These are phyloP conservation scores for Acidiella bohemica DNA, from an alignment of 495 filamentous ascomycete genomes.

Conservation along the genomic window DNA sequence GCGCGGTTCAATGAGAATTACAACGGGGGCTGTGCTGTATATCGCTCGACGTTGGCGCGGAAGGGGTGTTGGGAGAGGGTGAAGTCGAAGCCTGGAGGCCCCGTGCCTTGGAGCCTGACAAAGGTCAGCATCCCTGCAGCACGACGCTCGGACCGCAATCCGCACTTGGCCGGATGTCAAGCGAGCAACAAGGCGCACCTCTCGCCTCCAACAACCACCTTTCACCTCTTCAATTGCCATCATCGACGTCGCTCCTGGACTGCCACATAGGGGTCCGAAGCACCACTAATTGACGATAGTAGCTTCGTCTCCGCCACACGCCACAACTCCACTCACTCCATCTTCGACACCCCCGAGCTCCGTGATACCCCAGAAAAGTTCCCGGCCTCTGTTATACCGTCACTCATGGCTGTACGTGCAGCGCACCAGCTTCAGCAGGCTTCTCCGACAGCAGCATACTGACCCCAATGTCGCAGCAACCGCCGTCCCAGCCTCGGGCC, in stretches of 20 bases:
- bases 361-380: slow-evolving; percentile 5
- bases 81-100: no score
- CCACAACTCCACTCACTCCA: background rate
- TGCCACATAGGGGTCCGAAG: no score
- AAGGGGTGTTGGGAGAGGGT: no score
- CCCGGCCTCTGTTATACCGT: no score
- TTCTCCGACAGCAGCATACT: background rate
- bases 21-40: no score
- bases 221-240: background rate
- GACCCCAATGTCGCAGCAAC: slow-evolving; percentile 23
- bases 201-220: background rate
- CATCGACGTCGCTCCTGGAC: background rate
- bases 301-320: background rate
- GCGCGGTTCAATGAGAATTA: no score
- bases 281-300: no score
- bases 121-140: no score
- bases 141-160: no score
- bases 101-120: no score
- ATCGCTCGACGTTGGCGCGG: no score
- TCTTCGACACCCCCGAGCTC: slow-evolving; percentile 11
- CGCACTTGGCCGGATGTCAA: background rate
- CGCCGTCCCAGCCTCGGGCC: slow-evolving; percentile 28
- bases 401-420: slow-evolving; percentile 12
- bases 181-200: background rate
- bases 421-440: background rate